Conservation (phyloP, 176 grass and related monocot genomes). For the Musa schizocarpa region DNA sequence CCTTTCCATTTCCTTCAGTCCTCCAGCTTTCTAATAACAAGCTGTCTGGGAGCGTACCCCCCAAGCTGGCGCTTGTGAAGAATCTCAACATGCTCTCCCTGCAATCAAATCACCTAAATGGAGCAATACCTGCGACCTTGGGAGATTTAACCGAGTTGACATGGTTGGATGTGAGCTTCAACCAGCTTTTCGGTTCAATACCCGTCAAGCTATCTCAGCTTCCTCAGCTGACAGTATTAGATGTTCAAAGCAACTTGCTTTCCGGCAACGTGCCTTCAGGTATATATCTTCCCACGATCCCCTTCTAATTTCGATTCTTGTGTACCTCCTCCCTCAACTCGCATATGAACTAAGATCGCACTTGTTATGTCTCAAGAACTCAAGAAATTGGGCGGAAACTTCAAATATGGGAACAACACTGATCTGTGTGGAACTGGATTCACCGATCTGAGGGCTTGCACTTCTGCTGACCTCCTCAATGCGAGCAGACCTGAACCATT, state of each 20-base stretch:
- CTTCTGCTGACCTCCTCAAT: constrained; percentile 49
- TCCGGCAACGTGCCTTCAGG: constrained; percentile 72
- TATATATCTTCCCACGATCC: constrained; percentile 15
- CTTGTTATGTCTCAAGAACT: constrained; percentile 34
- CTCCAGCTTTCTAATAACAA: constrained; percentile 79
- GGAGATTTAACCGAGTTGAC: constrained; percentile 41
- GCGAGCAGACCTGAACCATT: constrained; percentile 70
- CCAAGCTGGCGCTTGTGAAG: constrained; percentile 49
- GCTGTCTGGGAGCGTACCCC: constrained; percentile 63
- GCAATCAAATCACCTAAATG: constrained; percentile 62
- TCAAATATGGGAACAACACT: constrained; percentile 74
- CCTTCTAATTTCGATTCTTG: neutral
- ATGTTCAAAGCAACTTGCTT: constrained; percentile 61
- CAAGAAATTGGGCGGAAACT: constrained; percentile 48
- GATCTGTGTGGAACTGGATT: constrained; percentile 65
- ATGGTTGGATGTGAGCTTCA: constrained; percentile 78
- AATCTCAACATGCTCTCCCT: constrained; percentile 62
- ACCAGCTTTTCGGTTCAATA: constrained; percentile 64
- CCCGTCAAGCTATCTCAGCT: constrained; percentile 54
- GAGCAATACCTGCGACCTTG: constrained; percentile 63
- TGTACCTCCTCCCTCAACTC: neutral
- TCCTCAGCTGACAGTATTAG: constrained; percentile 34
- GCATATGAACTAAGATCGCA: neutral
- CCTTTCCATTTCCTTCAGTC: constrained; percentile 30
- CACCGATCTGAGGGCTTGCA: constrained; percentile 50